These are phyloP conservation scores for Rhodosporidiobolus odoratus DNA, from an alignment of 768 basidiomycete species.

Conservation along the genomic window DNA sequence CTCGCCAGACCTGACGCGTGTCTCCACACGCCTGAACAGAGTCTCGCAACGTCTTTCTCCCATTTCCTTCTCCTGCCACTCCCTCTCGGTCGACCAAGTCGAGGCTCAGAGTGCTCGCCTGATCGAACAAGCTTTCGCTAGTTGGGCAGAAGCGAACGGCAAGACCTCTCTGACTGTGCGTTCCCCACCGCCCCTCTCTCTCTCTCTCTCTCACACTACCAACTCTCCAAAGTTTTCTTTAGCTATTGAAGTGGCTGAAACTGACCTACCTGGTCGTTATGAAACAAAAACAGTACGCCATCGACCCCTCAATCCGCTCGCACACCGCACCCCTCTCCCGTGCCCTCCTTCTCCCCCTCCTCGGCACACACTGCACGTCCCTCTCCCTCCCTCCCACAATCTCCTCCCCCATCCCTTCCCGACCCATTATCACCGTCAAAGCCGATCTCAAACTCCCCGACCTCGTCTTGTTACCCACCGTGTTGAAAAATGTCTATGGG, in stretches of 20 bases:
- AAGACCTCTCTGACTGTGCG: constrained; percentile 26
- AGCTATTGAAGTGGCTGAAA: too few relatives aligned
- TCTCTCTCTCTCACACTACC: too few relatives aligned
- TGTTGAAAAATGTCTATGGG: constrained; percentile 30
- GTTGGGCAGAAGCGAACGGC: constrained; percentile 13
- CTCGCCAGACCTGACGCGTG: too few relatives aligned
- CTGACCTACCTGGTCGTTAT: background rate
- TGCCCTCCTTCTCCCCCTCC: constrained; percentile 21
- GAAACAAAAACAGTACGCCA: constrained; percentile 21
- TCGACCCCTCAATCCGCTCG: constrained; percentile 31
- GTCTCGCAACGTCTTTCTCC: constrained; percentile 28
- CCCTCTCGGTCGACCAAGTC: constrained; percentile 25
- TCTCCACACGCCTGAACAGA: background rate
- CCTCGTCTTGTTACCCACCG: constrained; percentile 34
- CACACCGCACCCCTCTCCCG: constrained; percentile 33
- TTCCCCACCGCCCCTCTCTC: background rate
- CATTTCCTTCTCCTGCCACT: constrained; percentile 22
- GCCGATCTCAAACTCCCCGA: constrained; percentile 35
- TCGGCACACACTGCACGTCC: constrained; percentile 10
- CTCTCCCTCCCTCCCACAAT: constrained; percentile 24
- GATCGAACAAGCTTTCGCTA: constrained; percentile 25
- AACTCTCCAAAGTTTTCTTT: too few relatives aligned
- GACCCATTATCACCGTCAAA: constrained; percentile 8
- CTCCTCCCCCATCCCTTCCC: constrained; percentile 16
- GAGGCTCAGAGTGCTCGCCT: background rate